Evolutionary conservation across 768 basidiomycete genomes (phyloP).

Genomic region (Trametes gibbosa): DNA sequence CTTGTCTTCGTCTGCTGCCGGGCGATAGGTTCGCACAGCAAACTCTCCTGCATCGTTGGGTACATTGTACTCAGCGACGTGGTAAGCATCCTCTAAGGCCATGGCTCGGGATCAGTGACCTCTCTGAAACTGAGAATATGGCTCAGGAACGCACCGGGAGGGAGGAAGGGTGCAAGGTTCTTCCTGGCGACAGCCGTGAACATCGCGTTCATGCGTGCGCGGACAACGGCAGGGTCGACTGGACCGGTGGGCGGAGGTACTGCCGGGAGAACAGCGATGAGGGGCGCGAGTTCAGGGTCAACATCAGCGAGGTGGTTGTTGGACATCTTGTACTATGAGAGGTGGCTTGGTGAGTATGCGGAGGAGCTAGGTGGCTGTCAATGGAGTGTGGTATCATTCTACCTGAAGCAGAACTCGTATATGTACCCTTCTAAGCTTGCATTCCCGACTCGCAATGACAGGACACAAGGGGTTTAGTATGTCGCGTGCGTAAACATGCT

Average conservation of each 20-base stretch:
- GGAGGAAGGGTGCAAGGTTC: background rate
- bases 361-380: background rate
- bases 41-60: background rate
- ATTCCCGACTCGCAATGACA: background rate
- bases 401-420: background rate
- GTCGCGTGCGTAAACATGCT: background rate
- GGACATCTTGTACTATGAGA: background rate
- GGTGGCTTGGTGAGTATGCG: background rate
- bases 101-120: too few species aligned
- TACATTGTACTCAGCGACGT: background rate
- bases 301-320: background rate
- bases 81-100: background rate
- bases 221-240: background rate
- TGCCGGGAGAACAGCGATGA: constrained; percentile 1
- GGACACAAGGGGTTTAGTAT: too few species aligned
- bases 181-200: background rate
- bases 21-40: background rate
- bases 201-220: background rate
- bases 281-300: background rate
- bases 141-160: background rate
- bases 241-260: background rate
- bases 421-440: background rate
- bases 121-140: background rate
- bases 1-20: background rate
- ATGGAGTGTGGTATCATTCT: background rate